Conservation (phyloP, 2,329 filamentous ascomycete genomes). For the Mycosphaerella arachidis region DNA sequence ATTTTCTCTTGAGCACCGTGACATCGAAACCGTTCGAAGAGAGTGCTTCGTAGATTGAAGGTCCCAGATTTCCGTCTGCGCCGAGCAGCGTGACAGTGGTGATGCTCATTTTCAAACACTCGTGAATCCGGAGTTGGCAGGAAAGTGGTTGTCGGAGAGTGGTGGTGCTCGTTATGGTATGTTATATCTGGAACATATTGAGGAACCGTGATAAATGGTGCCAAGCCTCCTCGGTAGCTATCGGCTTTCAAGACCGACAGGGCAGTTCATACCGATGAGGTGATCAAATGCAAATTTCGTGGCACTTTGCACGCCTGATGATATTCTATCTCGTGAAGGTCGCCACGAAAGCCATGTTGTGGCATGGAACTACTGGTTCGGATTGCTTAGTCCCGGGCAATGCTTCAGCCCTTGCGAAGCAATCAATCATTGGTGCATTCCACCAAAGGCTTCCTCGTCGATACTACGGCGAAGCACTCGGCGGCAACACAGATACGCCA, state of each 20-base stretch:
- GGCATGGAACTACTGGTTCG: no score
- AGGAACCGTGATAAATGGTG: background rate
- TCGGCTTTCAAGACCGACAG: background rate
- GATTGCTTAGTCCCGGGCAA: no score
- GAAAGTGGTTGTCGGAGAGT: background rate
- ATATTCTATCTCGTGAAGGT: no score
- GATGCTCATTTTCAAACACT: conserved; percentile 25
- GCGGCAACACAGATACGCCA: no score
- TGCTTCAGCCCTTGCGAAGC: no score
- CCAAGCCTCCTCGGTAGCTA: background rate
- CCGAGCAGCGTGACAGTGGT: conserved; percentile 44
- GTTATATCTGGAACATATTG: no score
- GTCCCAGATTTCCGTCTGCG: conserved; percentile 43
- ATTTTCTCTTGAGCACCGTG: conserved; percentile 51
- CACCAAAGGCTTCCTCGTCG: no score
- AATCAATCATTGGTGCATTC: no score
- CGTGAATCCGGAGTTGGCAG: background rate
- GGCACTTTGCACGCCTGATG: no score
- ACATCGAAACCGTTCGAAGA: conserved; percentile 47
- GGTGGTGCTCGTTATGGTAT: background rate
- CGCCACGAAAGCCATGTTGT: no score
- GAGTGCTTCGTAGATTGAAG: conserved; percentile 39
- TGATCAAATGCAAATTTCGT: no score
- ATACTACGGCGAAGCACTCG: no score
- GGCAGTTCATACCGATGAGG: background rate